Conservation (phyloP, 345 rosid genomes). For the Brassica incana region DNA sequence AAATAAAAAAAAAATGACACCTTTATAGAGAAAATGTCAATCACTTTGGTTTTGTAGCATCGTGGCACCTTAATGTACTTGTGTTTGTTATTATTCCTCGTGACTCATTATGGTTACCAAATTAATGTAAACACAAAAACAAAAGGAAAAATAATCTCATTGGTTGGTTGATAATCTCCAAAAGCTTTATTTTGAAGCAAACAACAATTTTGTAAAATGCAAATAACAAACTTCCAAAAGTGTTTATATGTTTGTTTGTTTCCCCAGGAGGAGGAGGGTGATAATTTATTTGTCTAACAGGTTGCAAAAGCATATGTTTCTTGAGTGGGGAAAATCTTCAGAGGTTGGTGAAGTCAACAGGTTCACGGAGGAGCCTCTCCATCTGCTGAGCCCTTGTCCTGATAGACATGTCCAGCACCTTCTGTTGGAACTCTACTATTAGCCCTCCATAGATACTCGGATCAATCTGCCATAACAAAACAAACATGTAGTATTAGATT, state of each 20-base stretch:
- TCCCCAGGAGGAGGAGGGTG: constrained; percentile 19
- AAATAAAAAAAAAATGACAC: neutral
- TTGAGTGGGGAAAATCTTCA: constrained; percentile 23
- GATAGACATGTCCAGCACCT: constrained; percentile 97
- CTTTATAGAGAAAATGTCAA: constrained; percentile 26
- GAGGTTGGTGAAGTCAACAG: constrained; percentile 46
- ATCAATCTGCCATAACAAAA: constrained; percentile 60
- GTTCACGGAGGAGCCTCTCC: constrained; percentile 92
- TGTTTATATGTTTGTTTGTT: constrained; percentile 4
- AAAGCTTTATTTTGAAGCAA: constrained; percentile 29
- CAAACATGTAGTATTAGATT: neutral
- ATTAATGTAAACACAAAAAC: neutral
- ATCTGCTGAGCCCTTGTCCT: constrained; percentile 83
- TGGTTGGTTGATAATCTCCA: neutral
- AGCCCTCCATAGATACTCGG: constrained; percentile 91
- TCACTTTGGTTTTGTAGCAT: neutral
- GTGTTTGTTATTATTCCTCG: neutral
- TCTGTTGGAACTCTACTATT: constrained; percentile 74
- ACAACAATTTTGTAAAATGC: constrained; percentile 22
- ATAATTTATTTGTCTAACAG: constrained; percentile 36
- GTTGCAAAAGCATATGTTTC: constrained; percentile 5
- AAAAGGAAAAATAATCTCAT: constrained; percentile 9
- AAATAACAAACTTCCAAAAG: constrained; percentile 5
- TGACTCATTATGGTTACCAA: neutral
- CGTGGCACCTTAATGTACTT: constrained; percentile 18